A percentile compares a stretch with the other conserved stretches of the same genome.
Evolutionary conservation across 2,329 filamentous ascomycete species (phyloP).

Genomic region (Ceratocystis smalleyi): DNA sequence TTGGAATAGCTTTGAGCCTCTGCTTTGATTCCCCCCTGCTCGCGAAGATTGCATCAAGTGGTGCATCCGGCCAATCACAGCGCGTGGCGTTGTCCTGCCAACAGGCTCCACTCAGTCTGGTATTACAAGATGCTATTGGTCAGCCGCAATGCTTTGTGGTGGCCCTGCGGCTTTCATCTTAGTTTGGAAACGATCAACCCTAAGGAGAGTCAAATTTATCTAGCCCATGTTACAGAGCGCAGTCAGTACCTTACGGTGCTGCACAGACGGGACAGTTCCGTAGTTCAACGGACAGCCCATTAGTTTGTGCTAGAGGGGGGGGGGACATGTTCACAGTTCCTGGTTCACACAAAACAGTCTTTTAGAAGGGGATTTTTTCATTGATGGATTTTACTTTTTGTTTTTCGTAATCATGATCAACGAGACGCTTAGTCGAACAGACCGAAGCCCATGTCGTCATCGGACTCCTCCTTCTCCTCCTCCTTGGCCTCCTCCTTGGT

Average conservation of each 20-base stretch:
- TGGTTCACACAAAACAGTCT: neutral
- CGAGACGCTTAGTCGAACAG: conserved; percentile 51
- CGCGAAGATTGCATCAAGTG: neutral
- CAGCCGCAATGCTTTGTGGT: neutral
- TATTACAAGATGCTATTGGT: too few relatives aligned
- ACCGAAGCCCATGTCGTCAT: conserved; percentile 38
- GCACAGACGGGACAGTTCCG: too few relatives aligned
- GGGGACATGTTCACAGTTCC: neutral
- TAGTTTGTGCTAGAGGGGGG: too few relatives aligned
- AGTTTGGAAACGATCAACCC: neutral
- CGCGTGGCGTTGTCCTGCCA: conserved; percentile 12
- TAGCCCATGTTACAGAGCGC: too few relatives aligned
- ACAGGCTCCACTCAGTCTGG: neutral
- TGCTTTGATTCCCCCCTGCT: neutral
- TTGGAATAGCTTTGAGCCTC: neutral
- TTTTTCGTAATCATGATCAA: conserved; percentile 16
- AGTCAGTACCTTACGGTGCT: too few relatives aligned
- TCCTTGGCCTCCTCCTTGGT: conserved; percentile 53
- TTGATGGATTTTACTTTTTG: conserved; percentile 17
- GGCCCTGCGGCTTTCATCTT: neutral
- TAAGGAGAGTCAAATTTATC: too few relatives aligned
- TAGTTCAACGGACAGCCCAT: too few relatives aligned
- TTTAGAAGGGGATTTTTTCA: conserved; percentile 10
- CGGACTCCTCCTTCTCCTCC: conserved; percentile 48
- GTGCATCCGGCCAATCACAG: conserved; percentile 8